phyloP scores from a whole-genome alignment of 202 grass and related monocot species.

The Dendrocalamus latiflorus region DNA sequence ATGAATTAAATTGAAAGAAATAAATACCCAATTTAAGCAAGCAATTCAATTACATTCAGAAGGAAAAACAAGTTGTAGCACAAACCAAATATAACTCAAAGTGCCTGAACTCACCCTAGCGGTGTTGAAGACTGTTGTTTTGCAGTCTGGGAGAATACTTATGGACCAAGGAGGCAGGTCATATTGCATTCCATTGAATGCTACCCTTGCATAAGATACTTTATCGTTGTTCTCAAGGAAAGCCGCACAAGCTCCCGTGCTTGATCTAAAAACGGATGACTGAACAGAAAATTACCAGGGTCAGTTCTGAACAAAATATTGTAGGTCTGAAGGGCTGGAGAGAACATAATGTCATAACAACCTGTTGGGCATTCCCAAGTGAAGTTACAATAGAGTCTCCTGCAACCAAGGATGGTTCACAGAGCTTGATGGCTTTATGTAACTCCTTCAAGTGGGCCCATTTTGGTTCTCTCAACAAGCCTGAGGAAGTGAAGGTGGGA shows the following conservation, averaged over 20 bases:
- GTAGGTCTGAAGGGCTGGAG: background rate
- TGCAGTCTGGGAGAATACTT: conserved; percentile 95
- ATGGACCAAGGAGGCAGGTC: conserved; percentile 96
- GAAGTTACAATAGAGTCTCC: conserved; percentile 75
- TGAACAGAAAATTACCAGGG: conserved; percentile 40
- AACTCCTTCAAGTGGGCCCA: conserved; percentile 96
- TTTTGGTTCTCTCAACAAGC: conserved; percentile 93
- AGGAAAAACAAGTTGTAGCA: background rate
- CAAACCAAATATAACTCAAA: background rate
- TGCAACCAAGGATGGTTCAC: conserved; percentile 72
- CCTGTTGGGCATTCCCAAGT: conserved; percentile 76
- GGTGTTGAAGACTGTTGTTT: conserved; percentile 89
- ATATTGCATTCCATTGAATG: conserved; percentile 89
- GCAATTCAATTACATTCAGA: background rate
- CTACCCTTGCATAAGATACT: conserved; percentile 65
- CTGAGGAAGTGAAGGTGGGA: conserved; percentile 29
- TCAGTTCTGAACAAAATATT: conserved; percentile 32
- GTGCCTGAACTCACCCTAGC: conserved; percentile 65
- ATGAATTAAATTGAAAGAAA: conserved; percentile 14
- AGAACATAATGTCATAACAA: conserved; percentile 14
- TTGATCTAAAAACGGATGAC: conserved; percentile 80
- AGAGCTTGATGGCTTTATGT: conserved; percentile 92
- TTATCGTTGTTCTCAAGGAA: conserved; percentile 90
- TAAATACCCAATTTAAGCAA: conserved; percentile 16
- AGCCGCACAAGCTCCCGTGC: conserved; percentile 66